Base-by-base conservation (phyloP, 1,284 basidiomycete species). In the Trametes hirsuta region DNA sequence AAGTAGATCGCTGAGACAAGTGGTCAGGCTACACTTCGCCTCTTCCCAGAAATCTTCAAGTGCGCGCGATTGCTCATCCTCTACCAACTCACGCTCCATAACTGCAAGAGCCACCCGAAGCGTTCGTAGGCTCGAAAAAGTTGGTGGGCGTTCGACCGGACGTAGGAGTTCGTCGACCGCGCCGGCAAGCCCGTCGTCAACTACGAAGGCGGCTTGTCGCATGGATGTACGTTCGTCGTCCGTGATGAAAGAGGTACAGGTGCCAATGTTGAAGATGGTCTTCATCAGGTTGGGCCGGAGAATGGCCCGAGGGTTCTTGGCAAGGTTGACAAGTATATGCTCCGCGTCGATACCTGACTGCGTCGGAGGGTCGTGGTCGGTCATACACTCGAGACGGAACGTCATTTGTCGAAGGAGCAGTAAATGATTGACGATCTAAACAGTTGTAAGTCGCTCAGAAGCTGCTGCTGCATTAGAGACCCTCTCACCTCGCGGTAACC, bases 301-400 rank as follows among this genome's bases (percentile, higher is more conserved):
- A 63, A 90, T 78, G 15, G 85, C 80, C n/a, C 71, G 77, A 21
- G 90, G 88, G 42, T 85, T 81, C 41, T 80, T 78, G 0, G 84
- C 79, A n/a, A 91, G 79, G 39, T 82, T 79, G 36, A 81, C 73
- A 2, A 92, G 76, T 24, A 91, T 81, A 47, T 86, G 82, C 72
- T 92, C 90, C 0, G 86, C 85, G 51, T 88, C 79, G 30, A 87
- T 79, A 2, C 83, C 84, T 0, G 84, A 83, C 63, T 81, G 83
- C 30, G 82, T 80, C 0, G 88, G 88, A 5, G 82, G 77, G 39
- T 84, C 78, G 59, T 82, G 80, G 46, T 86, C 84, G 22, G 80
- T 81, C 70, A 87, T 86, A 75, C 85, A 87, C 61, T 82, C 82
- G 9, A 90, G 75, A 9, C 87, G 83, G 59, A 82, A 82, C 0